phyloP scores from a whole-genome alignment of 148 eudicot genomes.

The Amaranthus cruentus region DNA sequence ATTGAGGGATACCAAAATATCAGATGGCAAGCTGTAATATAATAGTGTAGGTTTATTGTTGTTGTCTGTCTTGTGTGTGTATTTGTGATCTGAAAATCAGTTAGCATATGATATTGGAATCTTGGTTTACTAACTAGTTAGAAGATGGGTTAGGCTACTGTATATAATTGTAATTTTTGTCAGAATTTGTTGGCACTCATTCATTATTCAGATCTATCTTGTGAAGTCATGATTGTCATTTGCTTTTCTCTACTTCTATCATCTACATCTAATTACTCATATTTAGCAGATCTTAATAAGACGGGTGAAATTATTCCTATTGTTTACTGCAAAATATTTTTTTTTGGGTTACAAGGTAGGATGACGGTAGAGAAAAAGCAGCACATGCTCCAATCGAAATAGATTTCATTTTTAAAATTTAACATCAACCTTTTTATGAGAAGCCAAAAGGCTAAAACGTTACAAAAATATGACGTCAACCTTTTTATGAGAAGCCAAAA shows the following conservation, averaged over 20 bases:
- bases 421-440: no score
- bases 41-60: constrained; percentile 5
- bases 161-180: constrained; percentile 20
- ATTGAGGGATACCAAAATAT: constrained; percentile 3
- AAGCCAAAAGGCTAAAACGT: no score
- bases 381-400: no score
- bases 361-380: no score
- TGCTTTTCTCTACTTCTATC: constrained; percentile 8
- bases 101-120: constrained; percentile 19
- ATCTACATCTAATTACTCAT: not conserved
- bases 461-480: no score
- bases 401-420: no score
- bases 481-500: no score
- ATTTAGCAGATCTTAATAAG: no score
- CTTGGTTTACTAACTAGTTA: constrained; percentile 10
- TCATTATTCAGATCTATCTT: constrained; percentile 19
- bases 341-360: no score
- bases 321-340: no score
- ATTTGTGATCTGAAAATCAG: constrained; percentile 9
- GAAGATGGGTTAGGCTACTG: constrained; percentile 3
- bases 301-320: no score
- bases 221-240: constrained; percentile 5
- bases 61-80: not conserved
- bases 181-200: constrained; percentile 7
- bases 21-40: constrained; percentile 11